These are phyloP conservation scores for Cladochytrium tenue DNA, from an alignment of 371 early-diverging fungal species.

Conservation along the genomic window DNA sequence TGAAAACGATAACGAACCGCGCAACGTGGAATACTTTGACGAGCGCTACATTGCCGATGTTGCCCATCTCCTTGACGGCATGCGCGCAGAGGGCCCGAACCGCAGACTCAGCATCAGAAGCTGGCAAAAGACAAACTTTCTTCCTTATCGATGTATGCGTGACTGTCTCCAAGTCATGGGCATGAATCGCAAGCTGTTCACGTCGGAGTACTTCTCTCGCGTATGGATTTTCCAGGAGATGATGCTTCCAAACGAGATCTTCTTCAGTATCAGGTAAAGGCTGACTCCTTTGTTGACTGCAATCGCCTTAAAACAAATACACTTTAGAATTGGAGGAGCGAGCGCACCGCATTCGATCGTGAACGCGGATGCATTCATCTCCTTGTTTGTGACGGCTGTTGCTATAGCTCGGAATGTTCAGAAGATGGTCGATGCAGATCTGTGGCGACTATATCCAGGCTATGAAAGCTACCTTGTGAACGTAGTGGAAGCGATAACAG, in stretches of 20 bases:
- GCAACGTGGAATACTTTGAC: no score
- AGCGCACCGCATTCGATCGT: not conserved
- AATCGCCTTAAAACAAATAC: no score
- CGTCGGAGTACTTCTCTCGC: conserved; percentile 14
- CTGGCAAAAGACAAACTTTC: not conserved
- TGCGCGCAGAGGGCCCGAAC: not conserved
- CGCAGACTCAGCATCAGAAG: no score
- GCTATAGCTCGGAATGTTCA: no score
- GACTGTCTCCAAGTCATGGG: not conserved
- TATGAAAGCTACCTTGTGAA: no score
- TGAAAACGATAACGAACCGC: not conserved
- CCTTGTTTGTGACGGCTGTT: conserved; percentile 2
- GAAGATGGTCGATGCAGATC: no score
- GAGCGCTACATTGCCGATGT: not conserved
- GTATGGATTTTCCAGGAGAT: conserved; percentile 15
- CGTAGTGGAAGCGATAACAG: no score
- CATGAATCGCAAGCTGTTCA: not conserved
- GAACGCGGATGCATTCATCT: conserved; percentile 7
- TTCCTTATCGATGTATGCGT: conserved; percentile 9
- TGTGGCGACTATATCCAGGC: no score
- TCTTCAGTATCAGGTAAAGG: conserved; percentile 4
- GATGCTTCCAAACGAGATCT: conserved; percentile 5
- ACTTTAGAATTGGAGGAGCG: no score
- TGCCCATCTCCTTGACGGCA: not conserved
- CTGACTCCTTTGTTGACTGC: no score